A percentile compares a stretch with the other conserved stretches of the same genome.
These are phyloP conservation scores for Mycocentrospora acerina DNA, from an alignment of 2,329 filamentous ascomycete genomes.

Conservation along the genomic window DNA sequence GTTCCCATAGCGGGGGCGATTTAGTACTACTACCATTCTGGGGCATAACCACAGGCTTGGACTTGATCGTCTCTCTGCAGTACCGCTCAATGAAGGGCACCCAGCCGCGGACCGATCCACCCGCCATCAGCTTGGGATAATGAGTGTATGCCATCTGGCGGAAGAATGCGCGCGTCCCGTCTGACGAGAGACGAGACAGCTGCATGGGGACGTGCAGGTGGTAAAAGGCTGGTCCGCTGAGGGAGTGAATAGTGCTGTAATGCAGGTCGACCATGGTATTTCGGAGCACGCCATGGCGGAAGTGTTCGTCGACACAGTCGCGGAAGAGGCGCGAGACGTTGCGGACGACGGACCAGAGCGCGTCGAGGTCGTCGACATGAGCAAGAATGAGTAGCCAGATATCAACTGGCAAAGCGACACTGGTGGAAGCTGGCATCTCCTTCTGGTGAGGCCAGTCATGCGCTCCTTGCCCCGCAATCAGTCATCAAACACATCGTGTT, in stretches of 20 bases:
- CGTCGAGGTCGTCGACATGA: slow-evolving; percentile 10
- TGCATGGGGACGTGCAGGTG: slow-evolving; percentile 20
- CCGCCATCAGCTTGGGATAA: not conserved
- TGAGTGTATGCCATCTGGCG: slow-evolving; percentile 8
- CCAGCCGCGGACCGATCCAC: slow-evolving; percentile 19
- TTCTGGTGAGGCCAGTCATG: no score
- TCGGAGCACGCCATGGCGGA: slow-evolving; percentile 13
- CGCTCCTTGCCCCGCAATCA: not conserved
- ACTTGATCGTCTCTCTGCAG: slow-evolving; percentile 7
- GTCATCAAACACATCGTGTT: slow-evolving; percentile 1
- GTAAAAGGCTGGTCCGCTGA: slow-evolving; percentile 6
- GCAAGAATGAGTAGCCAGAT: slow-evolving; percentile 21
- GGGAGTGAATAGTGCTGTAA: slow-evolving; percentile 20
- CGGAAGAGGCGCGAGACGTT: slow-evolving; percentile 16
- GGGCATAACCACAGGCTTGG: slow-evolving; percentile 6
- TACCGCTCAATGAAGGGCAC: slow-evolving; percentile 23
- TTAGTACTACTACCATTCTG: slow-evolving; percentile 6
- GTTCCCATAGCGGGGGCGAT: slow-evolving; percentile 14
- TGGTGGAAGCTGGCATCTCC: no score
- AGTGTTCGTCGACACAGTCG: slow-evolving; percentile 19
- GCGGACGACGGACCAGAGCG: slow-evolving; percentile 18
- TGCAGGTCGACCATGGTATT: slow-evolving; percentile 14
- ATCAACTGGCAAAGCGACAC: slow-evolving; percentile 12
- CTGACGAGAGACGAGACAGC: slow-evolving; percentile 12
- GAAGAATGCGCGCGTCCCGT: slow-evolving; percentile 12